A percentile compares a stretch with the other conserved stretches of the same genome.
These are phyloP conservation scores for Vaccinium vitisidaea DNA, from an alignment of 148 eudicot species.

Conservation along the genomic window DNA sequence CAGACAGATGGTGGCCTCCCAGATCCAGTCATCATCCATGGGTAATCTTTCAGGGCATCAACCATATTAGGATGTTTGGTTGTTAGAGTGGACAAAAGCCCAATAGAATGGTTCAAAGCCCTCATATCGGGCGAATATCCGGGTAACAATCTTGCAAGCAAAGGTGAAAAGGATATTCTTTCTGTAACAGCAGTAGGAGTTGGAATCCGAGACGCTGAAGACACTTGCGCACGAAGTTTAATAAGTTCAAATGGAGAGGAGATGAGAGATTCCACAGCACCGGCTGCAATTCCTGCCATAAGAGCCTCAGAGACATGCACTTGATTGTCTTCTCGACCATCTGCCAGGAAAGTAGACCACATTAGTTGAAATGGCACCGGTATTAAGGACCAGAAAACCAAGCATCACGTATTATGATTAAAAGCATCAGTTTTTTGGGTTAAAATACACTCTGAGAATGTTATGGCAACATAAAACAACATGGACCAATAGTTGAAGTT, in stretches of 20 bases:
- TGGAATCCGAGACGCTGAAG: conserved; percentile 54
- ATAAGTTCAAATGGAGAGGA: conserved; percentile 88
- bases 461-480: neutral
- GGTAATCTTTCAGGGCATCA: conserved; percentile 71
- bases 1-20: conserved; percentile 78
- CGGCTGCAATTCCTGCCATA: conserved; percentile 75
- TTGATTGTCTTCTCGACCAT: conserved; percentile 78
- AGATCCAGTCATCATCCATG: conserved; percentile 97
- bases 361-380: no score
- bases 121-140: conserved; percentile 48
- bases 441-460: neutral
- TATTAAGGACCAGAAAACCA: neutral
- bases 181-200: conserved; percentile 24
- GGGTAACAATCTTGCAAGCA: conserved; percentile 48
- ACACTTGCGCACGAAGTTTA: conserved; percentile 78
- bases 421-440: neutral
- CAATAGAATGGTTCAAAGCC: conserved; percentile 57
- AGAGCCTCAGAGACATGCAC: conserved; percentile 79
- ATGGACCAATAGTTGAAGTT: neutral
- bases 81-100: conserved; percentile 63
- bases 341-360: conserved; percentile 22
- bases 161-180: conserved; percentile 33
- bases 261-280: conserved; percentile 63
- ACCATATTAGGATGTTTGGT: conserved; percentile 41
- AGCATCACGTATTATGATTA: neutral